A percentile compares a stretch with the other conserved stretches of the same genome.
phyloP scores from a whole-genome alignment of 1,284 basidiomycete genomes.

The Ustilago nuda region DNA sequence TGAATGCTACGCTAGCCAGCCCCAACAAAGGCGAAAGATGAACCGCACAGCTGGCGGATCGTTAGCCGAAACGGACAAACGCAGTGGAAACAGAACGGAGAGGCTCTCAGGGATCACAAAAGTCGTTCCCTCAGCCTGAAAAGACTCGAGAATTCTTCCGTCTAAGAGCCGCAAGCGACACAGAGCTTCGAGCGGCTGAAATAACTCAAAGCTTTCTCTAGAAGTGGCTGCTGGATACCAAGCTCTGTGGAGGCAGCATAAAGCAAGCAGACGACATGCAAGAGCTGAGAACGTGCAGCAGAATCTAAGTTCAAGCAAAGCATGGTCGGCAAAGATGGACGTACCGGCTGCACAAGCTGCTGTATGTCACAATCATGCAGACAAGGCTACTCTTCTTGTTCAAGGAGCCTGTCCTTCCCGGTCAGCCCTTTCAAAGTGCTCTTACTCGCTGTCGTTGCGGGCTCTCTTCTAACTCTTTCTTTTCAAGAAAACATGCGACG shows the following conservation, averaged over 20 bases:
- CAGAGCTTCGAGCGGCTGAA: not conserved
- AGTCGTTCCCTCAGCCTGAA: not conserved
- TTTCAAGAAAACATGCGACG: not conserved
- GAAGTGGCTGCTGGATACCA: not conserved
- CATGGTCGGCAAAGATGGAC: conserved; percentile 23
- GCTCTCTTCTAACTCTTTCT: not conserved
- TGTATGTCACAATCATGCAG: conserved; percentile 21
- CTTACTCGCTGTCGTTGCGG: not conserved
- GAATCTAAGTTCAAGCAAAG: conserved; percentile 23
- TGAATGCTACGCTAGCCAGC: not conserved
- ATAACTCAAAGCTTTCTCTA: not conserved
- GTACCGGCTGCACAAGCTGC: conserved; percentile 18
- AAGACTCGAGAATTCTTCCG: not conserved
- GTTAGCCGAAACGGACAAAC: not conserved
- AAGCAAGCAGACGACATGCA: conserved; percentile 8
- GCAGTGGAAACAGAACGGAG: not conserved
- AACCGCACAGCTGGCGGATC: not conserved
- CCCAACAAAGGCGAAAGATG: not conserved
- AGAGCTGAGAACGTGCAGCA: conserved; percentile 37
- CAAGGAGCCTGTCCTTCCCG: not conserved
- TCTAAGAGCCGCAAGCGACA: not conserved
- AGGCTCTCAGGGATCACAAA: not conserved
- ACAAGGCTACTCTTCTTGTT: conserved; percentile 5
- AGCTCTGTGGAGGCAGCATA: not conserved
- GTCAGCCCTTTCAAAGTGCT: not conserved